Percentiles rank a stretch among this genome's conserved stretches.
Conservation (phyloP, 2,329 filamentous ascomycete species). For the Knufia petricola region DNA sequence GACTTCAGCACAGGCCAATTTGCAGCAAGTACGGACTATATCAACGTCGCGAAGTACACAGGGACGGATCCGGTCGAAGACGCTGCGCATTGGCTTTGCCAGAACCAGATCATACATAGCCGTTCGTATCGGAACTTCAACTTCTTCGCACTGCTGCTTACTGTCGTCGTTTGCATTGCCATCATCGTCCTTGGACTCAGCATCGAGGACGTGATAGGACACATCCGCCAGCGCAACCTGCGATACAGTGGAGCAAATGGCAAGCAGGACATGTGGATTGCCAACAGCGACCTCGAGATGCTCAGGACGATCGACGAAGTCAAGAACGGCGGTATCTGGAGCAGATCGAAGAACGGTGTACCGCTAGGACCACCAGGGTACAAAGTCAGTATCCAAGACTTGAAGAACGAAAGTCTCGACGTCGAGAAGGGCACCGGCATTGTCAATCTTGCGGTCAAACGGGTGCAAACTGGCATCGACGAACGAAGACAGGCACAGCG, state of each 20-base stretch:
- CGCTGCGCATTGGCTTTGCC: slow-evolving; percentile 6
- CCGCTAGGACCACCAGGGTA: background rate
- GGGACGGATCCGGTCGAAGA: background rate
- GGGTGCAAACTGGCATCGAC: background rate
- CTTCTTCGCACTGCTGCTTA: slow-evolving; percentile 7
- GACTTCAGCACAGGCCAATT: slow-evolving; percentile 11
- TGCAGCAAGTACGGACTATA: slow-evolving; percentile 5
- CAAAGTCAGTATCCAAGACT: slow-evolving; percentile 2
- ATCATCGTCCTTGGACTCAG: slow-evolving; percentile 4
- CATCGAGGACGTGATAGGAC: slow-evolving; percentile 6
- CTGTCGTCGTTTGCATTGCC: background rate
- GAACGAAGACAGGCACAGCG: background rate
- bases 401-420: background rate
- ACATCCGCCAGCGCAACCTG: slow-evolving; percentile 6
- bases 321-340: background rate
- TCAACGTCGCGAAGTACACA: slow-evolving; percentile 6
- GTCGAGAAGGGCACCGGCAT: slow-evolving; percentile 5
- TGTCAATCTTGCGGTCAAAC: background rate
- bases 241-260: slow-evolving; percentile 5
- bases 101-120: slow-evolving; percentile 7
- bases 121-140: slow-evolving; percentile 5
- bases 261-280: slow-evolving; percentile 10
- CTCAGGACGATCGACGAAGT: slow-evolving; percentile 3
- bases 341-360: slow-evolving; percentile 1
- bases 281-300: slow-evolving; percentile 7